Conservation (phyloP, 352 stramenopile species). For the Blastocystis sp. region DNA sequence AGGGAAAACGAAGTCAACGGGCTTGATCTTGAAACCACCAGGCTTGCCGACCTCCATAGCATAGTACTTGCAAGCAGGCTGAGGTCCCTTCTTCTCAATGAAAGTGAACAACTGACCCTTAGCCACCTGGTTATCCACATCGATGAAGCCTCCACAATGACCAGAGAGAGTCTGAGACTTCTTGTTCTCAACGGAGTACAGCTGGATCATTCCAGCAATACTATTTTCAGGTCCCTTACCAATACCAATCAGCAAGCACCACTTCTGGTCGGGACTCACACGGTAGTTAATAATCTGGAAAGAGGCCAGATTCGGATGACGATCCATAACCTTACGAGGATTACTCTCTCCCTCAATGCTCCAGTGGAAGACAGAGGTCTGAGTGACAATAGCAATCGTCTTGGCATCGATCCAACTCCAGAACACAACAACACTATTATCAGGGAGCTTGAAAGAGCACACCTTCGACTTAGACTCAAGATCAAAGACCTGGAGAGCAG, state of each 20-base stretch:
- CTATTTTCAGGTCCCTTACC: slow-evolving; percentile 80
- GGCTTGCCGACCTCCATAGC: slow-evolving; percentile 96
- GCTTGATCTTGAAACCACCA: slow-evolving; percentile 85
- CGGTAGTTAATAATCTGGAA: slow-evolving; percentile 99
- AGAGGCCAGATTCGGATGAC: slow-evolving; percentile 83
- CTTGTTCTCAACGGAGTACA: slow-evolving; percentile 95
- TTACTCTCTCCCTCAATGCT: slow-evolving; percentile 76
- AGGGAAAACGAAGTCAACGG: slow-evolving; percentile 86
- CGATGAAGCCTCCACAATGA: slow-evolving; percentile 88
- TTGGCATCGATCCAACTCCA: slow-evolving; percentile 93
- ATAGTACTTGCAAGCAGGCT: slow-evolving; percentile 69
- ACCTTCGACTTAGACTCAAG: slow-evolving; percentile 96
- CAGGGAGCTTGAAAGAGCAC: slow-evolving; percentile 84
- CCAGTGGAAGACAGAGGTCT: slow-evolving; percentile 93
- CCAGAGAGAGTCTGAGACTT: slow-evolving; percentile 93
- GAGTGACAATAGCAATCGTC: slow-evolving; percentile 92
- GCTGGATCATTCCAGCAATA: slow-evolving; percentile 80
- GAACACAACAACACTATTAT: slow-evolving; percentile 83
- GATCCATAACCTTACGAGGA: slow-evolving; percentile 93
- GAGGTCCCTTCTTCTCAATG: slow-evolving; percentile 77
- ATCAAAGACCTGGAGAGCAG: slow-evolving; percentile 95
- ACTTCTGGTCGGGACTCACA: slow-evolving; percentile 90
- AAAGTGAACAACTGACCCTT: slow-evolving; percentile 77
- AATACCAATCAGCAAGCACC: slow-evolving; percentile 95
- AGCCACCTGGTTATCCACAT: slow-evolving; percentile 76